Percentiles rank a stretch among this genome's conserved stretches.
These are phyloP conservation scores for Pythium monospermum DNA, from an alignment of 352 stramenopile genomes.

Conservation along the genomic window DNA sequence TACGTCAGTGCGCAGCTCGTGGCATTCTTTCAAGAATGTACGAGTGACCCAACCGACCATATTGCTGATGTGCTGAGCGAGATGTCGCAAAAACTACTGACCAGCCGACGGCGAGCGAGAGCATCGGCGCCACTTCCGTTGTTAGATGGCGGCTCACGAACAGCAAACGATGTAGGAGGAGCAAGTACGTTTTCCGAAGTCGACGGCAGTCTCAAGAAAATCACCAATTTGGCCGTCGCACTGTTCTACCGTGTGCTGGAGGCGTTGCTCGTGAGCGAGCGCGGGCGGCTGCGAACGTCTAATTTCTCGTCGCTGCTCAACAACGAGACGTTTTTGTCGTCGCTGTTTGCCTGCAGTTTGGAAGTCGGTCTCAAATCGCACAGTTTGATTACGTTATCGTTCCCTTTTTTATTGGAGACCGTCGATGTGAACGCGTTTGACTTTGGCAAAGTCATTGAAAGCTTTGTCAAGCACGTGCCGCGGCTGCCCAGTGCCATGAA, in stretches of 20 bases:
- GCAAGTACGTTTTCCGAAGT: slow-evolving; percentile 60
- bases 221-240: slow-evolving; percentile 52
- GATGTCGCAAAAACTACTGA: slow-evolving; percentile 46
- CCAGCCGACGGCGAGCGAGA: slow-evolving; percentile 24
- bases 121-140: neutral
- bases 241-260: slow-evolving; percentile 84
- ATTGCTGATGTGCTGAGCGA: slow-evolving; percentile 48
- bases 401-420: slow-evolving; percentile 71
- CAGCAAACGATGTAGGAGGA: slow-evolving; percentile 7
- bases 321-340: slow-evolving; percentile 74
- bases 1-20: slow-evolving; percentile 43
- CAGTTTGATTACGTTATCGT: slow-evolving; percentile 81
- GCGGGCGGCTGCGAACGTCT: slow-evolving; percentile 50
- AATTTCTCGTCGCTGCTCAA: slow-evolving; percentile 80
- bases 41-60: slow-evolving; percentile 42
- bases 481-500: slow-evolving; percentile 71
- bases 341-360: slow-evolving; percentile 77
- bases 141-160: neutral
- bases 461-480: slow-evolving; percentile 80
- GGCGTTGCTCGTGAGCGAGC: slow-evolving; percentile 61
- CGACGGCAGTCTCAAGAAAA: slow-evolving; percentile 74
- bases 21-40: slow-evolving; percentile 57
- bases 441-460: slow-evolving; percentile 84
- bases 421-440: slow-evolving; percentile 80
- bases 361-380: slow-evolving; percentile 84